A percentile compares a stretch with the other conserved stretches of the same genome.
Conservation (phyloP, 148 eudicot species). For the Pouteria glomerata region DNA sequence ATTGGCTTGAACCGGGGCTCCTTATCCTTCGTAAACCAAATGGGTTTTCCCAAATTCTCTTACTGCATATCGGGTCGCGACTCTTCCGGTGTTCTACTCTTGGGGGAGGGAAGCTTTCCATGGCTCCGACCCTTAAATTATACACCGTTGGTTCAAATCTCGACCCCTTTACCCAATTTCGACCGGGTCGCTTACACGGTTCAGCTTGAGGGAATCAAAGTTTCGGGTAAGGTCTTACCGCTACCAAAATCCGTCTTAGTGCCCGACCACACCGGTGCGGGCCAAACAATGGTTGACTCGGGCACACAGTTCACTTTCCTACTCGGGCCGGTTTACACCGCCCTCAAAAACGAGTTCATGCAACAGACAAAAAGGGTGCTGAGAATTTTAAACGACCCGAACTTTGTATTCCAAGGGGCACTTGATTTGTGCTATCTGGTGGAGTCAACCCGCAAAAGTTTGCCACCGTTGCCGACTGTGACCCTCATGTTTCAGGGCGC, state of each 20-base stretch:
- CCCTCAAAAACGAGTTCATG: slow-evolving; percentile 51
- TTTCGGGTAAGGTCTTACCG: slow-evolving; percentile 33
- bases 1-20: slow-evolving; percentile 92
- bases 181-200: slow-evolving; percentile 81
- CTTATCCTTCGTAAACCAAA: slow-evolving; percentile 72
- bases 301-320: slow-evolving; percentile 87
- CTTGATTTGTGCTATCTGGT: slow-evolving; percentile 76
- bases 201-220: slow-evolving; percentile 67
- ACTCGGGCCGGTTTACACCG: slow-evolving; percentile 68
- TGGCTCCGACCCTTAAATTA: slow-evolving; percentile 61
- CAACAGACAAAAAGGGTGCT: slow-evolving; percentile 43
- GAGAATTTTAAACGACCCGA: slow-evolving; percentile 39
- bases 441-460: slow-evolving; percentile 20
- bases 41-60: slow-evolving; percentile 71
- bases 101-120: slow-evolving; percentile 51
- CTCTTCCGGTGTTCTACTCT: slow-evolving; percentile 52
- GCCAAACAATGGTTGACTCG: slow-evolving; percentile 96
- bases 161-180: slow-evolving; percentile 65
- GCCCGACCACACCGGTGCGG: slow-evolving; percentile 96
- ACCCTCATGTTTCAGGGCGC: slow-evolving; percentile 67
- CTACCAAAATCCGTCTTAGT: slow-evolving; percentile 56
- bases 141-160: slow-evolving; percentile 62
- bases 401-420: slow-evolving; percentile 67
- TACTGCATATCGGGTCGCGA: slow-evolving; percentile 87
- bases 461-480: slow-evolving; percentile 57